Conservation (phyloP, 257 asterid genomes). For the Paulownia fortunei region DNA sequence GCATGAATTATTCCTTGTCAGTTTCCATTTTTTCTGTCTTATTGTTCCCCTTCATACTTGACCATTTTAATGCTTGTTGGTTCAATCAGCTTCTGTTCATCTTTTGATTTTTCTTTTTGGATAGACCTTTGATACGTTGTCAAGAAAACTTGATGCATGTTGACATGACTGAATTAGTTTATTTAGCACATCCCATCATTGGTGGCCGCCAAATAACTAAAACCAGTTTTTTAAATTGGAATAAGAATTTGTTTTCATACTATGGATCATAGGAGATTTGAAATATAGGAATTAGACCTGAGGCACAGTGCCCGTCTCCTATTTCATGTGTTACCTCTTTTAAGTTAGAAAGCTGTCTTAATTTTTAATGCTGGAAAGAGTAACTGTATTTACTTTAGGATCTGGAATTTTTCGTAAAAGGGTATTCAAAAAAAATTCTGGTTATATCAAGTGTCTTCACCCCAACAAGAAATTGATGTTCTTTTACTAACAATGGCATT, state of each 20-base stretch:
- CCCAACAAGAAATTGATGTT: neutral
- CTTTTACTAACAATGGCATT: neutral
- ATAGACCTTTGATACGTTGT: neutral
- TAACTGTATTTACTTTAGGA: neutral
- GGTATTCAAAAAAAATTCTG: neutral
- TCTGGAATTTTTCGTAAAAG: too few species aligned
- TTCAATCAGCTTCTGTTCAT: conserved; percentile 23
- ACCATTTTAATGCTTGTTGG: conserved; percentile 12
- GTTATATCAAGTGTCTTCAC: neutral
- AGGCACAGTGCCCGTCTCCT: neutral
- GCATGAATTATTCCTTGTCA: neutral
- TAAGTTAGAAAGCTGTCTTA: conserved; percentile 15
- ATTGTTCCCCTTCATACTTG: neutral
- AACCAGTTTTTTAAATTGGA: neutral
- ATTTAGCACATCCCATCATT: conserved; percentile 19
- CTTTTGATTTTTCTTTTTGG: neutral
- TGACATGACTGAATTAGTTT: conserved; percentile 29
- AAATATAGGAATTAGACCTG: conserved; percentile 22
- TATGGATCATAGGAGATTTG: neutral
- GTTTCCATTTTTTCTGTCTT: neutral
- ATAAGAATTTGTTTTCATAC: neutral
- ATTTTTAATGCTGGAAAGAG: neutral
- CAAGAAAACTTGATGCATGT: conserved; percentile 12
- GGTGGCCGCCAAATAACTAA: neutral
- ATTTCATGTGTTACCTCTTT: neutral